A percentile compares a stretch with the other conserved stretches of the same genome.
Conservation (phyloP, 129 eudicot genomes). For the Pittosporum tobira region DNA sequence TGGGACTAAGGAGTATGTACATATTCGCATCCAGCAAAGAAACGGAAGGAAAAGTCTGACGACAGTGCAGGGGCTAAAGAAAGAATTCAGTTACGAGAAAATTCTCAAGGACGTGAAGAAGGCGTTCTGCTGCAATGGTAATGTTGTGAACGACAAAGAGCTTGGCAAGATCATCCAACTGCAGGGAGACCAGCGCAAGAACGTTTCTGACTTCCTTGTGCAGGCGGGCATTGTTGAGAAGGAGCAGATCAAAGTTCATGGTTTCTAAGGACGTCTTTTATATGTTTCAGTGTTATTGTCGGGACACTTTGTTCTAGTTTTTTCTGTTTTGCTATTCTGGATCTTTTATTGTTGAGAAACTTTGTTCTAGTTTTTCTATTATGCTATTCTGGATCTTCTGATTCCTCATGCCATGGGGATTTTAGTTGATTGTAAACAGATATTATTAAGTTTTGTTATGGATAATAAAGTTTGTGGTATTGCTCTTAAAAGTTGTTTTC, state of each 20-base stretch:
- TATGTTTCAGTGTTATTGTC: not conserved
- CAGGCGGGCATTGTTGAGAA: constrained; percentile 66
- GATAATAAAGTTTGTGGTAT: not conserved
- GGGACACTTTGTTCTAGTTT: not conserved
- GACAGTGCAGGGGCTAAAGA: constrained; percentile 80
- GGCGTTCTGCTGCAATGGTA: constrained; percentile 89
- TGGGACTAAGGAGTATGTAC: constrained; percentile 84
- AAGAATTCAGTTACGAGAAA: constrained; percentile 78
- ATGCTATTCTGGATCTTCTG: not conserved
- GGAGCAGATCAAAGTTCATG: constrained; percentile 90
- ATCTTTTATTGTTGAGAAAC: not conserved
- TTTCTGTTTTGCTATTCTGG: constrained; percentile 12
- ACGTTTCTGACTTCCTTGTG: constrained; percentile 59
- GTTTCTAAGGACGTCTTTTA: constrained; percentile 37
- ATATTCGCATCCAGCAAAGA: constrained; percentile 84
- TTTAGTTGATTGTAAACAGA: constrained; percentile 9
- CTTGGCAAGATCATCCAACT: constrained; percentile 88
- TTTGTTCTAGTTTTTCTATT: not conserved
- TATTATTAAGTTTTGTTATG: not conserved
- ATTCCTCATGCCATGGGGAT: constrained; percentile 8
- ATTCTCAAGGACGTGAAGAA: constrained; percentile 82
- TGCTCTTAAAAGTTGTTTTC: not conserved
- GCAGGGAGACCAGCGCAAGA: constrained; percentile 95
- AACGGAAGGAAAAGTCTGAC: constrained; percentile 91
- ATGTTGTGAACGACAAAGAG: constrained; percentile 72